Base-by-base conservation (phyloP, 441 rosid genomes). In the Brassica hybrid region DNA sequence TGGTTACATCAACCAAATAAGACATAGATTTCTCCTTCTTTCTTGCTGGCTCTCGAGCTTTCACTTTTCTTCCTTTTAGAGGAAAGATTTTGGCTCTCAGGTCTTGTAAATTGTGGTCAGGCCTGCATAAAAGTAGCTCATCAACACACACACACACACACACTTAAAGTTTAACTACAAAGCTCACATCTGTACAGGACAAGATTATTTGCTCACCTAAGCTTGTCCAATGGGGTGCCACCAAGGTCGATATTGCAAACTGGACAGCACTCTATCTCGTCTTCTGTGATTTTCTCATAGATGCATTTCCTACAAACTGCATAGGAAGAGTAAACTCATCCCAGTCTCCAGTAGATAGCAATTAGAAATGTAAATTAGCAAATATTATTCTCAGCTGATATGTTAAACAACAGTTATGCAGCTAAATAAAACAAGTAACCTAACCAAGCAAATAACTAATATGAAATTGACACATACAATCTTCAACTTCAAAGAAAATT, bases 291-390 rank as follows among this genome's bases (percentile, higher is more conserved):
- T 84, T 88, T 91, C 65, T 72, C 80, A 69, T 82, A 83, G 78
- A 93, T 88, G 84, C 97, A 93, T 79, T 85, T 89, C 80, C 94
- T 91, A 87, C 96, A 93, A 80, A 93, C 92, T 91, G 85, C 60
- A 76, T 64, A 14, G 14, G 59, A 30, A 30, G 27, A 25, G 27
- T 25, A 25, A 25, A 25, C 27, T 25, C 27, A 25, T 25, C 27
- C 27, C 27, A 25, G 27, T 25, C 27, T 25, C 27, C 27, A 25
- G 27, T 25, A 25, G 27, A 25, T 25, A 25, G 27, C 27, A 25
- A 25, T 25, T 25, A 25, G 27, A 25, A 25, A 25, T 25, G 27
- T 25, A 25, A 25, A 25, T 25, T 25, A 25, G 27, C 27, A 25
- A 25, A 25, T 25, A 25, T 25, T 25, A 25, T 25, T 25, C 27